Evolutionary conservation across 2,329 filamentous ascomycete genomes (phyloP), one percentile per base, ranked within the genome.

Genomic region (Nemania sp.): DNA sequence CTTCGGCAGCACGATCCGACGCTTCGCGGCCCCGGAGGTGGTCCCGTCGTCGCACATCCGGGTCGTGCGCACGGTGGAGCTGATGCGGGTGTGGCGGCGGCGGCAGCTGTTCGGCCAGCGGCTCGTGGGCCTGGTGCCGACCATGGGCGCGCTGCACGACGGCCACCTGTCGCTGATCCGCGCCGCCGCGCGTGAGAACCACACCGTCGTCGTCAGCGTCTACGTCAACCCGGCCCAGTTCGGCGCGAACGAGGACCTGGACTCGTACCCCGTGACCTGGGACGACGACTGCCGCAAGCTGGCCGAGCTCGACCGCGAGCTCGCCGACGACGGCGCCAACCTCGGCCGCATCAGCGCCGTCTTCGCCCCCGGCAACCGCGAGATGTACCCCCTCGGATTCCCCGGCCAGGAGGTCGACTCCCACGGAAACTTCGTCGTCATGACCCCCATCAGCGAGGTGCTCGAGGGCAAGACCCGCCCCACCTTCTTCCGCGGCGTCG

Each of bases 211-310:
- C 57, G 89, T 99, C 51, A 91, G 88, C 68, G 87, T 97, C 63
- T 99, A 93, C 72, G 89, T 99, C 67, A 99, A 99, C 72, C 94
- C 94, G 3, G 94, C 94, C 1, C 94, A 99, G 73, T 99, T 99
- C 69, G 93, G 93, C 26, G 77, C 90, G 19, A 82, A 86, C 52
- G 94, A 99, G 72, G 94, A 99, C 69, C 79, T 99, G 17, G 83
- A 82, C 37, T 91, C 86, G 59, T 99, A 99, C 70, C 94, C 94
- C 0, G 86, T 90, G 52, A 97, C 92, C 2, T 96, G 92, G 91
- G 86, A 88, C 12, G 73, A 80, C 34, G 94, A 99, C 70, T 76
- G 89, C 47, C 76, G 77, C 14, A 81, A 83, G 62, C 74, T 99
- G 34, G 78, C 83, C 30, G 68, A 75, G 36, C 75, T 97, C 36